Percentiles rank a stretch among this genome's conserved stretches.
Evolutionary conservation across 2,329 filamentous ascomycete genomes (phyloP).

Genomic region (Verticillium tricorpus): DNA sequence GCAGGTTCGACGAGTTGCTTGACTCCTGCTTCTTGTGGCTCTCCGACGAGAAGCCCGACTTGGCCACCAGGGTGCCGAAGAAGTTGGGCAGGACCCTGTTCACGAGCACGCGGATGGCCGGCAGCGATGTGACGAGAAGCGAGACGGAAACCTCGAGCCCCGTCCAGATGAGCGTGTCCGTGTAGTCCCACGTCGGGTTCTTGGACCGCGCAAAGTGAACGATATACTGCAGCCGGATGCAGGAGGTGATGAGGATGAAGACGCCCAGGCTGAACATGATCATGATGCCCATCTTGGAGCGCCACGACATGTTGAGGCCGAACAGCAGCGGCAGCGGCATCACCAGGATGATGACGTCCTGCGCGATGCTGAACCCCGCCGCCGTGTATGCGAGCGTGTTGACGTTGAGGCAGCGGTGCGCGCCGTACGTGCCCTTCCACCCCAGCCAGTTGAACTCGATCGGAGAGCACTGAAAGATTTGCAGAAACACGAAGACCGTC

Average conservation of each 20-base stretch:
- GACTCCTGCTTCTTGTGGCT: conserved; percentile 2
- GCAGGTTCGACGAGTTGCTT: background rate
- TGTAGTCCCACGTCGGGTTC: conserved; percentile 37
- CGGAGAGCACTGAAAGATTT: conserved; percentile 31
- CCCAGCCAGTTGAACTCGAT: conserved; percentile 25
- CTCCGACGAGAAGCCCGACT: background rate
- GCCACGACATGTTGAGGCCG: conserved; percentile 21
- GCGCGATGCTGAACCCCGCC: conserved; percentile 25
- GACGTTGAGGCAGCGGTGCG: conserved; percentile 25
- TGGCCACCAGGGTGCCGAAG: conserved; percentile 3
- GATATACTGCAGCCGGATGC: conserved; percentile 29
- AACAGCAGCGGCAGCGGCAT: conserved; percentile 27
- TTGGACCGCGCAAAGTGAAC: conserved; percentile 24
- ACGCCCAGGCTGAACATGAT: conserved; percentile 32
- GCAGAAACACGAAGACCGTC: conserved; percentile 22
- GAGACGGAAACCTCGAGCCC: conserved; percentile 36
- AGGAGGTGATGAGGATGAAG: conserved; percentile 30
- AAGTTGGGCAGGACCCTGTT: conserved; percentile 8
- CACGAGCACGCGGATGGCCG: conserved; percentile 29
- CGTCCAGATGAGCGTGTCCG: conserved; percentile 36
- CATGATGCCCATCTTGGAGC: conserved; percentile 21
- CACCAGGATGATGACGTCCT: conserved; percentile 28
- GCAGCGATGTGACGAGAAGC: conserved; percentile 36
- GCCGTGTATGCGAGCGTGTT: conserved; percentile 24
- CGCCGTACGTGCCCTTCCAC: conserved; percentile 22